Conservation (phyloP, 306 rosid species). For the Citrullus amarus region DNA sequence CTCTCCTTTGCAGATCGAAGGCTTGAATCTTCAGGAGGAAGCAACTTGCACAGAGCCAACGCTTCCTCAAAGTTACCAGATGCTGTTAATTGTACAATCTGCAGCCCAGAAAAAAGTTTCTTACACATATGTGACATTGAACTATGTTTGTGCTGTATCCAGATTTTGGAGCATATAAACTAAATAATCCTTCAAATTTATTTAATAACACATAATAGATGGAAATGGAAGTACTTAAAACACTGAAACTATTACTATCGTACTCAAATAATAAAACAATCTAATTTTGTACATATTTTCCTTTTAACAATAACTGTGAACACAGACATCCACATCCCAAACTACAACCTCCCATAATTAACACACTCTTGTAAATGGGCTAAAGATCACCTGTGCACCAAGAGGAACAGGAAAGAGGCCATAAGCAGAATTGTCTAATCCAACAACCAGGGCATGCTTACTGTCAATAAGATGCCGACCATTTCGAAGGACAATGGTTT, state of each 20-base stretch:
- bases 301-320: not conserved
- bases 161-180: not conserved
- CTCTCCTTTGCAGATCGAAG: slow-evolving; percentile 96
- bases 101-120: slow-evolving; percentile 20
- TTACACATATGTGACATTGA: not conserved
- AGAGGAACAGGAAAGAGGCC: slow-evolving; percentile 96
- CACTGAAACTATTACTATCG: not conserved
- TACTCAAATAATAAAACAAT: not conserved
- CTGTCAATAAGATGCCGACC: slow-evolving; percentile 62
- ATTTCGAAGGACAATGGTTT: slow-evolving; percentile 77
- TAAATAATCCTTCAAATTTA: not conserved
- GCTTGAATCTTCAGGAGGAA: slow-evolving; percentile 92
- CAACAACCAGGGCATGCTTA: slow-evolving; percentile 49
- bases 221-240: not conserved
- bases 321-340: not conserved
- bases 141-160: not conserved
- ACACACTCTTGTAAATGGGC: not conserved
- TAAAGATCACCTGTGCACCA: slow-evolving; percentile 78
- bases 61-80: slow-evolving; percentile 98
- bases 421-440: slow-evolving; percentile 62
- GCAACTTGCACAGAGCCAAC: slow-evolving; percentile 93
- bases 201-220: not conserved
- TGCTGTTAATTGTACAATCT: slow-evolving; percentile 97
- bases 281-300: not conserved
- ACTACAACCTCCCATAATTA: not conserved